Percentiles rank a stretch among this genome's conserved stretches.
Evolutionary conservation across 345 rosid genomes (phyloP).

Genomic region (Brassica napus): DNA sequence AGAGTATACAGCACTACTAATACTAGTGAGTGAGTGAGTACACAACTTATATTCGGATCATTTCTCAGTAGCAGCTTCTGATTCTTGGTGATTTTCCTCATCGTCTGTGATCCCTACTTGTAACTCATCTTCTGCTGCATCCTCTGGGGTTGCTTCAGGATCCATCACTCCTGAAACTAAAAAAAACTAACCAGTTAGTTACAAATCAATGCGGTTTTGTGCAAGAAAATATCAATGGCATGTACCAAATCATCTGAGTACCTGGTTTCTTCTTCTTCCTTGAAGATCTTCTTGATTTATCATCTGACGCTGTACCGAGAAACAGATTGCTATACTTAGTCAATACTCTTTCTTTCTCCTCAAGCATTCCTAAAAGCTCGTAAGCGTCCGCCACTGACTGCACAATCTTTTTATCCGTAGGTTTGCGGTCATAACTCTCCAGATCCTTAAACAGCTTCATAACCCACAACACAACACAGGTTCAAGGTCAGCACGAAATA

Average conservation of each 20-base stretch:
- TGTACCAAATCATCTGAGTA: too few species aligned
- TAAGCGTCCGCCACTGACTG: conserved; percentile 81
- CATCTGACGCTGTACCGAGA: conserved; percentile 24
- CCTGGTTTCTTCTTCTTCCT: conserved; percentile 55
- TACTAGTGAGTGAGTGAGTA: not conserved
- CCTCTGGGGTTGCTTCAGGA: conserved; percentile 29
- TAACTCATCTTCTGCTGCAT: not conserved
- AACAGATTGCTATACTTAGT: conserved; percentile 63
- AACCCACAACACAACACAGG: conserved; percentile 18
- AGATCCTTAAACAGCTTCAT: conserved; percentile 75
- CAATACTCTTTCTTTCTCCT: conserved; percentile 65
- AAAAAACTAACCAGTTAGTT: not conserved
- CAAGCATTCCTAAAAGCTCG: conserved; percentile 61
- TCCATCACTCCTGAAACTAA: conserved; percentile 24
- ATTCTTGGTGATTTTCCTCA: conserved; percentile 5
- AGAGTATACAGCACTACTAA: too few species aligned
- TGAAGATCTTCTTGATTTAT: conserved; percentile 39
- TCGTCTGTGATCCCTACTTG: conserved; percentile 7
- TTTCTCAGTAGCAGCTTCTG: conserved; percentile 17
- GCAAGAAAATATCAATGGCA: conserved; percentile 1
- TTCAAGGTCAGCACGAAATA: not conserved
- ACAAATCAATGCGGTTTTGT: not conserved
- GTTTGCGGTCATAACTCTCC: conserved; percentile 82
- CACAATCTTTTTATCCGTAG: conserved; percentile 69
- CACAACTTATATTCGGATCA: conserved; percentile 15